phyloP scores from a whole-genome alignment of 1,284 basidiomycete species.

The Naganishia albida region DNA sequence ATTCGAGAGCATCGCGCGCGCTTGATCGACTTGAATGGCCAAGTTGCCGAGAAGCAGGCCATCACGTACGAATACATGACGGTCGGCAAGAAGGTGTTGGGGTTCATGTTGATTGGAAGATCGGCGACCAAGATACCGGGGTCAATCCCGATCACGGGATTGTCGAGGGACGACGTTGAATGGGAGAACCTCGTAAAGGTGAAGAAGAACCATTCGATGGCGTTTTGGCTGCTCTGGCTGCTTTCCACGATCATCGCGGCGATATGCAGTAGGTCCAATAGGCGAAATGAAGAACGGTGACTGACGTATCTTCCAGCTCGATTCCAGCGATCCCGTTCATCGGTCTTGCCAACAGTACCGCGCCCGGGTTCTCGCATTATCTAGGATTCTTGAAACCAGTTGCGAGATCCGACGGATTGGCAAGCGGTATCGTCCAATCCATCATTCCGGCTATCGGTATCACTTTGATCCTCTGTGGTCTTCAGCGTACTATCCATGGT shows the following conservation, averaged over 20 bases:
- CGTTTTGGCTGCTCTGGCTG: background rate
- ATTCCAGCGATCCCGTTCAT: conserved; percentile 67
- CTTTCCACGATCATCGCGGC: background rate
- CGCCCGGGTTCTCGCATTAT: conserved; percentile 71
- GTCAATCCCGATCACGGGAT: conserved; percentile 68
- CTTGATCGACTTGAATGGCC: conserved; percentile 68
- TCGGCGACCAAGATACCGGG: conserved; percentile 67
- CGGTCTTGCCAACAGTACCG: conserved; percentile 65
- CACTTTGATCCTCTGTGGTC: conserved; percentile 62
- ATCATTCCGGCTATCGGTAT: conserved; percentile 67
- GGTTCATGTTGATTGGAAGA: conserved; percentile 73
- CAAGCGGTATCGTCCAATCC: conserved; percentile 65
- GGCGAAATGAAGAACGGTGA: background rate
- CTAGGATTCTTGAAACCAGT: conserved; percentile 65
- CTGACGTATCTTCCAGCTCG: background rate
- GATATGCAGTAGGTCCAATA: background rate
- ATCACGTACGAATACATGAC: conserved; percentile 68
- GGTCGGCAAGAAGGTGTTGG: conserved; percentile 64
- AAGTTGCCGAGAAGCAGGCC: conserved; percentile 66
- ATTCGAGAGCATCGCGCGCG: conserved; percentile 64
- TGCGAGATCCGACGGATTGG: conserved; percentile 58
- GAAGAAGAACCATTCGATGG: conserved; percentile 29
- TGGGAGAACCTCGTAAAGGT: conserved; percentile 73
- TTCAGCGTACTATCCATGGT: conserved; percentile 63
- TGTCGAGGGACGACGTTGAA: conserved; percentile 74